Evolutionary conservation across 1,284 basidiomycete genomes (phyloP), one percentile per base, ranked within the genome.

Genomic region (Polyporus tsugae): DNA sequence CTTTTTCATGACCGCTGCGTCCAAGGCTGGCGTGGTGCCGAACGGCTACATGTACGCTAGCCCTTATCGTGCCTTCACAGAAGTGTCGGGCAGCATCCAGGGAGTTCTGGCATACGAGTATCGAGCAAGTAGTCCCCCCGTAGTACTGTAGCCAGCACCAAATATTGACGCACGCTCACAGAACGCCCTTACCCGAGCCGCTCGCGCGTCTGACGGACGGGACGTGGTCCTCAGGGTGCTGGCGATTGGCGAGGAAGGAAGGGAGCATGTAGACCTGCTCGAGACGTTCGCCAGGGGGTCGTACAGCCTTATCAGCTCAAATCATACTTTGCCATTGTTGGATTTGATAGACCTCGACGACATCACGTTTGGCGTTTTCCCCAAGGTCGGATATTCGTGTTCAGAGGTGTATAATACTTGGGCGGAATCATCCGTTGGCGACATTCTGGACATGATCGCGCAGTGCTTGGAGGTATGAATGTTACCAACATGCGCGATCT

Each of bases 361-460:
- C 63, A 75, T 80, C 44, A 72, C 72, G 19, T 78, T 79, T 55
- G 76, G 75, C 5, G 60, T 80, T 25, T 80, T 80, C 62, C 79
- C 79, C 1, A 73, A 63, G 25, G 73, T 75, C 1, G 76, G 74
- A 15, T 63, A 15, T 2, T 36, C 52, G 2, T n/a, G 78, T 29
- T 1, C 17, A 0, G 42, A 68, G 1, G 59, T 69, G 1, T 76
- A 72, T 63, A 64, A 55, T 11, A 38, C 0, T 6, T 78, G 74
- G 75, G 60, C 76, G 6, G 68, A 72, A 59, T 76, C 77, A 46
- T 78, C 78, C 6, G 77, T 76, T 0, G 79, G 75, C 2, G 78
- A 80, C 62, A 63, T 79, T 35, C 25, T 79, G 6, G 75, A 79
- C 42, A 78, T 79, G 74, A 60, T 80, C 19, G 68, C 77, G 70